A percentile compares a stretch with the other conserved stretches of the same genome.
These are phyloP conservation scores for Solanum okadae DNA, from an alignment of 257 asterid genomes.

Conservation along the genomic window DNA sequence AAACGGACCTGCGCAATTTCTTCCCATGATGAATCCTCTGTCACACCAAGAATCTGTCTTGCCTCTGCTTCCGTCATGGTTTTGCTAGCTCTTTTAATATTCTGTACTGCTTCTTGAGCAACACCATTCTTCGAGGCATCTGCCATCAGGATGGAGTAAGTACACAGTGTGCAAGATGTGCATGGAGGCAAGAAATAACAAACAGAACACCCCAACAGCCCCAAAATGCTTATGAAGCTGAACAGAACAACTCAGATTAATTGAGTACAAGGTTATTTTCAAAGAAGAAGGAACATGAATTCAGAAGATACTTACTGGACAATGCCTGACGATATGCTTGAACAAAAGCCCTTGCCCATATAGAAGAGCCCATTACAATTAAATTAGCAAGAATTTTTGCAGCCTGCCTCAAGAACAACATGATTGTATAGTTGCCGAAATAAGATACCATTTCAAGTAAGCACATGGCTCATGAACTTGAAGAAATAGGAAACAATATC, in stretches of 20 bases:
- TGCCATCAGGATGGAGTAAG: constrained; percentile 4
- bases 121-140: constrained; percentile 67
- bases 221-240: neutral
- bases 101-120: constrained; percentile 64
- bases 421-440: neutral
- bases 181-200: neutral
- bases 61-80: constrained; percentile 27
- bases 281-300: too few species aligned
- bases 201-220: neutral
- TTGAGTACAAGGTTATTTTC: too few species aligned
- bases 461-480: neutral
- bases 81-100: constrained; percentile 43
- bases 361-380: too few species aligned
- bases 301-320: too few species aligned
- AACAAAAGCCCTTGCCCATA: too few species aligned
- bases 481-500: neutral
- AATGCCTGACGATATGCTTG: too few species aligned
- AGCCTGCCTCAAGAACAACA: constrained; percentile 31
- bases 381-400: too few species aligned
- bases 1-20: constrained; percentile 45
- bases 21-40: constrained; percentile 59
- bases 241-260: neutral
- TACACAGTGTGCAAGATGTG: neutral
- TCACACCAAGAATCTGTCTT: constrained; percentile 57
- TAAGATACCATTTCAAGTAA: neutral